Evolutionary conservation across 371 early-diverging fungal genomes (phyloP), one percentile per base, ranked within the genome.

Genomic region (Lichtheimia hyalospora): DNA sequence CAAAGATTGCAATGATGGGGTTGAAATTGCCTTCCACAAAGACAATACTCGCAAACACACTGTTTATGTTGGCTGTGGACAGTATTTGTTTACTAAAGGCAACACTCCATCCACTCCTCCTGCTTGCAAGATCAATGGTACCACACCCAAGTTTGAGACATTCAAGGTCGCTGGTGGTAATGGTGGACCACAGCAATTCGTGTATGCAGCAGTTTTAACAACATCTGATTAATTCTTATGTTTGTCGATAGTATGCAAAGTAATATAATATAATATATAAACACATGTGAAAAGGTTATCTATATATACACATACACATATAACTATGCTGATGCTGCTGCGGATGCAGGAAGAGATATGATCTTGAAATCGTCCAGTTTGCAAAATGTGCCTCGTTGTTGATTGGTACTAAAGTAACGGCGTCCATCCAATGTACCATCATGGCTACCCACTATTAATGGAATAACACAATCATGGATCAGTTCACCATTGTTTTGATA

Each of bases 321-420:
- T 8, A 34, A 34, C 34, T 34, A 34, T 34, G 34, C 34, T 34
- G 34, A 34, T 34, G 34, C 34, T 34, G 34, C 28, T 28, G 28
- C 34, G 6, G 46, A 46, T 21, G 18, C 40, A 13, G 58, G 58
- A 16, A 53, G 25, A 55, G 60, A 58, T 34, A 58, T 25, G 40
- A 69, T 64, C 25, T 60, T 52, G 16, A 69, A 61, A 40, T 75
- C 77, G 55, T 77, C 68, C 18, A 58, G 52, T 41, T 69, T 67
- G 15, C 69, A 71, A 69, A 77, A 77, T 5, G 71, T 60, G 21
- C 73, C 78, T 39, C 74, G 63, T 39, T 72, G 69, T 43, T 61
- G 60, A 54, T 71, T 68, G n/a, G 74, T 77, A 27, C 69, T 68
- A 46, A 77, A 77, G 40, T 77, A 74, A 0, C 73, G 70, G 1